Evolutionary conservation across 371 early-diverging fungal species (phyloP).

Genomic region (Dichotomocladium elegans): DNA sequence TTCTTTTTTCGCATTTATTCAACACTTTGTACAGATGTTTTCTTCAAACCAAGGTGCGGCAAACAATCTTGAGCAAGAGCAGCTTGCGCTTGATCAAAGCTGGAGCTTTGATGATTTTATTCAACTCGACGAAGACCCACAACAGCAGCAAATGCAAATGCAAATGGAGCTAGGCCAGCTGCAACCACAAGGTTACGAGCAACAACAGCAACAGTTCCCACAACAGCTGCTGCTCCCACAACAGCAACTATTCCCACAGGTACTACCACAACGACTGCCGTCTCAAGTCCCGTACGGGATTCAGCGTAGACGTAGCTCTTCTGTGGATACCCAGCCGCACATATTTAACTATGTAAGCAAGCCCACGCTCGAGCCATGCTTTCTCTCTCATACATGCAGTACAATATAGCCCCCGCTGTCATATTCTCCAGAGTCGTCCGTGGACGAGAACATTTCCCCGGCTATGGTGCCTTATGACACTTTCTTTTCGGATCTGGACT

Average conservation of each 20-base stretch:
- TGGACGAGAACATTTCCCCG: not conserved
- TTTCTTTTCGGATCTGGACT: constrained; percentile 5
- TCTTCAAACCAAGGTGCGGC: not conserved
- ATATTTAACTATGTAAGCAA: not conserved
- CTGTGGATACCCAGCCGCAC: constrained; percentile 1
- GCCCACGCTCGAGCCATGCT: too few relatives aligned
- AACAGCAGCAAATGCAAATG: not conserved
- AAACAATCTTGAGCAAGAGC: not conserved
- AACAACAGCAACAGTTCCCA: not conserved
- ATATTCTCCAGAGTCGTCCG: constrained; percentile 3
- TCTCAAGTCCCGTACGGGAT: not conserved
- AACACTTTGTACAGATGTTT: not conserved
- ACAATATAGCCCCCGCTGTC: constrained; percentile 7
- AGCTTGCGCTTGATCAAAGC: not conserved
- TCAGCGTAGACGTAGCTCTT: constrained; percentile 7
- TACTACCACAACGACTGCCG: not conserved
- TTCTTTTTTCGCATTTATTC: not conserved
- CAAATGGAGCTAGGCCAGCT: not conserved
- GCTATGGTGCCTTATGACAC: not conserved
- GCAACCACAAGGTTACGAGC: not conserved
- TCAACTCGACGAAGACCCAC: constrained; percentile 1
- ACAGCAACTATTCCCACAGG: not conserved
- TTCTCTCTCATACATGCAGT: too few relatives aligned
- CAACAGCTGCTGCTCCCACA: not conserved
- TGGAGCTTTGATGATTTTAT: constrained; percentile 8